phyloP scores from a whole-genome alignment of 148 eudicot species.

The Cornus florida region DNA sequence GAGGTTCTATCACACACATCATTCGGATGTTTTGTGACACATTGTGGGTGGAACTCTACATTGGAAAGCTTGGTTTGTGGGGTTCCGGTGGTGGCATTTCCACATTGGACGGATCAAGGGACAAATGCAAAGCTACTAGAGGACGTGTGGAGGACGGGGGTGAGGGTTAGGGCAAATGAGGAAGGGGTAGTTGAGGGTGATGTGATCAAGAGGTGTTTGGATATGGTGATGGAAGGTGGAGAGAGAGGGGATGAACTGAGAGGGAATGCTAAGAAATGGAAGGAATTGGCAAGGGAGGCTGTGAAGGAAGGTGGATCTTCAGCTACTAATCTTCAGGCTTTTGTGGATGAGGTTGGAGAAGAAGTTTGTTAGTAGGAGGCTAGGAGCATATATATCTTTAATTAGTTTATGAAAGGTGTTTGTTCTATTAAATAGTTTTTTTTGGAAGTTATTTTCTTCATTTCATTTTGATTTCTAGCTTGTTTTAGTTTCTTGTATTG shows the following conservation, averaged over 20 bases:
- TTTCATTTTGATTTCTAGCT: too few relatives aligned
- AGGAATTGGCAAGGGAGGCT: constrained; percentile 30
- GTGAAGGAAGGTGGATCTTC: constrained; percentile 37
- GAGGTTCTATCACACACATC: constrained; percentile 17
- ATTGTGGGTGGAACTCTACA: constrained; percentile 42
- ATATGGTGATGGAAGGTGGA: constrained; percentile 29
- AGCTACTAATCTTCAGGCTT: constrained; percentile 28
- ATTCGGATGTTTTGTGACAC: constrained; percentile 47
- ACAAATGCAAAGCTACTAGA: constrained; percentile 42
- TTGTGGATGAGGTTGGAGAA: constrained; percentile 21
- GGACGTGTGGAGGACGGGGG: constrained; percentile 37
- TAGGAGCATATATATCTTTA: too few relatives aligned
- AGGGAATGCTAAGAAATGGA: constrained; percentile 35
- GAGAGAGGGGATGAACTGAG: constrained; percentile 10
- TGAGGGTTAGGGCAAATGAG: constrained; percentile 28
- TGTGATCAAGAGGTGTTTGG: constrained; percentile 39
- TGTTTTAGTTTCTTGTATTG: too few relatives aligned
- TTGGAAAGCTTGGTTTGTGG: background rate
- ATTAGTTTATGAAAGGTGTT: too few relatives aligned
- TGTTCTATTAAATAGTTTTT: too few relatives aligned
- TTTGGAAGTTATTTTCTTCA: too few relatives aligned
- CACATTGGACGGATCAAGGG: constrained; percentile 42
- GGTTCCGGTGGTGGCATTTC: background rate
- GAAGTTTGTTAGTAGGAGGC: too few relatives aligned
- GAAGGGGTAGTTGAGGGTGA: constrained; percentile 25